Evolutionary conservation across 2,329 filamentous ascomycete species (phyloP).

Genomic region (Grosmannia huntii): DNA sequence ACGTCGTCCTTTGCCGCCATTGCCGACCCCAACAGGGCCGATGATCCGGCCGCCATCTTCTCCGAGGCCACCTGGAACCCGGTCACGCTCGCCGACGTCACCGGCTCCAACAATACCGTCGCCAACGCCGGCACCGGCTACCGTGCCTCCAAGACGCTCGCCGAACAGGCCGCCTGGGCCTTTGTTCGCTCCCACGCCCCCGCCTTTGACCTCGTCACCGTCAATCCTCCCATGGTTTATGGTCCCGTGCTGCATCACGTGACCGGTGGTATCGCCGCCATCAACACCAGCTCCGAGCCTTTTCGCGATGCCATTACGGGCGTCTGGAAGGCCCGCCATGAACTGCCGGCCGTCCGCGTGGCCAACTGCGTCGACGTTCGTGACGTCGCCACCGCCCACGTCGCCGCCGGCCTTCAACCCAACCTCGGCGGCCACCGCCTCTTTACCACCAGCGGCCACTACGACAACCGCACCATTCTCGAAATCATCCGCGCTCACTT

Average conservation of each 20-base stretch:
- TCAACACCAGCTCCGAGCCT: slow-evolving; percentile 22
- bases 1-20: slow-evolving; percentile 45
- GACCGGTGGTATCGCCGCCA: slow-evolving; percentile 25
- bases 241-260: slow-evolving; percentile 39
- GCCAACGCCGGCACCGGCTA: slow-evolving; percentile 26
- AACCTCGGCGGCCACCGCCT: slow-evolving; percentile 37
- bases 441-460: slow-evolving; percentile 34
- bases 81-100: slow-evolving; percentile 27
- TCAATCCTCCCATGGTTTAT: slow-evolving; percentile 43
- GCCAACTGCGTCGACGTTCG: slow-evolving; percentile 43
- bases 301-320: slow-evolving; percentile 33
- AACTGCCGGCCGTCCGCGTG: slow-evolving; percentile 27
- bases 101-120: slow-evolving; percentile 9
- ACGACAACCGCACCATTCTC: slow-evolving; percentile 31
- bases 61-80: slow-evolving; percentile 37
- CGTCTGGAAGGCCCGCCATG: slow-evolving; percentile 26
- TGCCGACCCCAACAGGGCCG: slow-evolving; percentile 24
- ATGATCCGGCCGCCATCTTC: slow-evolving; percentile 25
- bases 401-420: slow-evolving; percentile 34
- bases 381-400: slow-evolving; percentile 40
- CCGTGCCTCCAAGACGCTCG: slow-evolving; percentile 39
- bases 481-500: slow-evolving; percentile 32
- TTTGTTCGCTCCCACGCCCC: slow-evolving; percentile 31
- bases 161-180: slow-evolving; percentile 39
- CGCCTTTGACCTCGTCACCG: slow-evolving; percentile 36